These are phyloP conservation scores for Monilinia laxa DNA, from an alignment of 2,329 filamentous ascomycete genomes.

Conservation along the genomic window DNA sequence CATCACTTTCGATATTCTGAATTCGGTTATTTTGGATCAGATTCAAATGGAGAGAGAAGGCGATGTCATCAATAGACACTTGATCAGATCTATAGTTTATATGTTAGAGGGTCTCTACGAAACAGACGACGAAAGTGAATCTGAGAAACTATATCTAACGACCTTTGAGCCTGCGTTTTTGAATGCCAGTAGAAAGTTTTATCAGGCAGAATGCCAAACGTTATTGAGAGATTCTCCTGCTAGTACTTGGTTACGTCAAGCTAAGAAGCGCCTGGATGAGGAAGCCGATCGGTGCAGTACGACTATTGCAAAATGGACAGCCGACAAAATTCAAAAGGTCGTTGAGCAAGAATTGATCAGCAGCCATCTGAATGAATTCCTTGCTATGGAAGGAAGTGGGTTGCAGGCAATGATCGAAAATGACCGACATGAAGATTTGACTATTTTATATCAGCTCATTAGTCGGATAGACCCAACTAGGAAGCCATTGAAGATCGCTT, in stretches of 20 bases:
- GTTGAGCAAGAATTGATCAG: constrained; percentile 80
- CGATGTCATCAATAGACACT: constrained; percentile 78
- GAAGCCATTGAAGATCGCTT: constrained; percentile 62
- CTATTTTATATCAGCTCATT: constrained; percentile 79
- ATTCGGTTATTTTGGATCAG: constrained; percentile 82
- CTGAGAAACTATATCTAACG: constrained; percentile 78
- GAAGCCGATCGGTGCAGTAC: constrained; percentile 81
- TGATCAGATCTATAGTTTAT: constrained; percentile 78
- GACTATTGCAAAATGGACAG: constrained; percentile 71
- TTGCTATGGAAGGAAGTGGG: constrained; percentile 81
- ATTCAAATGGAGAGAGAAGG: constrained; percentile 90
- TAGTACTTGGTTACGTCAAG: constrained; percentile 75
- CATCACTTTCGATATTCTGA: constrained; percentile 71
- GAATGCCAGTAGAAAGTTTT: constrained; percentile 68
- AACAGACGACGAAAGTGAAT: constrained; percentile 72
- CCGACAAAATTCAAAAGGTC: constrained; percentile 70
- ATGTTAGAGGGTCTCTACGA: constrained; percentile 92
- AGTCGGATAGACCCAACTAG: constrained; percentile 75
- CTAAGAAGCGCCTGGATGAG: constrained; percentile 71
- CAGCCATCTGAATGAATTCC: constrained; percentile 74
- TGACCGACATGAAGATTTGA: constrained; percentile 73
- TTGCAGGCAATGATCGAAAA: constrained; percentile 90
- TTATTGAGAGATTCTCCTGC: constrained; percentile 78
- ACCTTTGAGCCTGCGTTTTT: constrained; percentile 81
- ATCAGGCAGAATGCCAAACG: constrained; percentile 69